Evolutionary conservation across 805 yeast genomes (phyloP).

Genomic region (Pichia insulana): DNA sequence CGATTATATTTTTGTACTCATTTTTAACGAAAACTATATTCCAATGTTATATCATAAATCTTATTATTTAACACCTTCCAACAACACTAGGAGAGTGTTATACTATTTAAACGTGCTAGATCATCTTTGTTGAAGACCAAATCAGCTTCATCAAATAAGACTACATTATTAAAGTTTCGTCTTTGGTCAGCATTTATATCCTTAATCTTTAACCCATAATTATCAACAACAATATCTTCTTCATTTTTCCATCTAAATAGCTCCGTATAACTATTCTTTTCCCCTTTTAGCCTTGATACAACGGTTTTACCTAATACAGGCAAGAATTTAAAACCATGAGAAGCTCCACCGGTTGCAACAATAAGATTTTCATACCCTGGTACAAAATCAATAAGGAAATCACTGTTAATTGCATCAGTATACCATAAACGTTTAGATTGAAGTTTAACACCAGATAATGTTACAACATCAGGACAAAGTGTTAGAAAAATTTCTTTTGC

Average conservation of each 20-base stretch:
- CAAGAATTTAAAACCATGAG: constrained; percentile 20
- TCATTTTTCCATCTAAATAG: constrained; percentile 15
- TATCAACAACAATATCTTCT: constrained; percentile 10
- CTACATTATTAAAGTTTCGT: constrained; percentile 6
- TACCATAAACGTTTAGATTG: constrained; percentile 18
- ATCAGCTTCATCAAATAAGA: constrained; percentile 1
- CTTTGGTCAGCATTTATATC: constrained; percentile 4
- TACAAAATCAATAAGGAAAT: constrained; percentile 20
- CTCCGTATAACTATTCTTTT: constrained; percentile 11
- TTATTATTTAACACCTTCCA: too few relatives aligned
- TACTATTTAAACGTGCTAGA: not conserved
- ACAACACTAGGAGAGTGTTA: too few relatives aligned
- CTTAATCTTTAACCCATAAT: constrained; percentile 12
- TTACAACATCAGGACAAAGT: constrained; percentile 5
- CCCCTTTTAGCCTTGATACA: constrained; percentile 11
- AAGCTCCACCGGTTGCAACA: constrained; percentile 19
- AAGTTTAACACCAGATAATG: not conserved
- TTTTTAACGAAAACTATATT: not conserved
- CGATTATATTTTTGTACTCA: not conserved
- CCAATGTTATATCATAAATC: too few relatives aligned
- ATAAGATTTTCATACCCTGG: constrained; percentile 15
- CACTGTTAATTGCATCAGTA: constrained; percentile 18
- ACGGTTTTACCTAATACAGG: constrained; percentile 17
- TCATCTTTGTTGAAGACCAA: constrained; percentile 3
- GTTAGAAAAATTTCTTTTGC: constrained; percentile 13